A percentile compares a stretch with the other conserved stretches of the same genome.
phyloP scores from a whole-genome alignment of 73 alveolate genomes.

The Paramecium primaurelia region DNA sequence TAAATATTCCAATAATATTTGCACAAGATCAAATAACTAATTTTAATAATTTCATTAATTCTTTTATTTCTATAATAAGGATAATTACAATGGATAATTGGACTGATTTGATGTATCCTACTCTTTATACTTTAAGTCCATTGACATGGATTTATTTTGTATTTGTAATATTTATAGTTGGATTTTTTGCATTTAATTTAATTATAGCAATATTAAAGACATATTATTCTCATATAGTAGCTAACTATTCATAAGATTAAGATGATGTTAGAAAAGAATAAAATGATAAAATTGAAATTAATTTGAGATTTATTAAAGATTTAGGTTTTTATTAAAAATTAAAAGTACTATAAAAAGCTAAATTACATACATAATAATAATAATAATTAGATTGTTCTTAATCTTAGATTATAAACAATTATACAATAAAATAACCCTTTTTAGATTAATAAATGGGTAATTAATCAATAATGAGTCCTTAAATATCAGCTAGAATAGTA shows the following conservation, averaged over 20 bases:
- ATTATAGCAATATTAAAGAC: conserved; percentile 25
- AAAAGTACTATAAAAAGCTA: neutral
- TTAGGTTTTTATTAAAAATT: neutral
- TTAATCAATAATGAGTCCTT: neutral
- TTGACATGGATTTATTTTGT: neutral
- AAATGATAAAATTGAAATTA: neutral
- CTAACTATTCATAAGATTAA: neutral
- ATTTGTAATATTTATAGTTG: conserved; percentile 12
- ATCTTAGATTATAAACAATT: neutral
- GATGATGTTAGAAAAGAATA: neutral
- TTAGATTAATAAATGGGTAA: neutral
- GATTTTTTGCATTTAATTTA: conserved; percentile 14
- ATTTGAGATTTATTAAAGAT: neutral
- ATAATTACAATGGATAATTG: neutral
- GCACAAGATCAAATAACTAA: neutral
- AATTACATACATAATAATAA: neutral
- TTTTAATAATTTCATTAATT: neutral
- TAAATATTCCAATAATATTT: neutral
- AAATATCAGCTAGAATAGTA: neutral
- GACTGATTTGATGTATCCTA: conserved; percentile 15
- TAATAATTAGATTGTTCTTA: neutral
- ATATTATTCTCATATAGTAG: neutral
- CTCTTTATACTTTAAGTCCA: neutral
- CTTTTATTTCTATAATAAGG: neutral
- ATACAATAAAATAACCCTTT: neutral